These are phyloP conservation scores for Lophiotrema nucula DNA, from an alignment of 495 filamentous ascomycete genomes.

Conservation along the genomic window DNA sequence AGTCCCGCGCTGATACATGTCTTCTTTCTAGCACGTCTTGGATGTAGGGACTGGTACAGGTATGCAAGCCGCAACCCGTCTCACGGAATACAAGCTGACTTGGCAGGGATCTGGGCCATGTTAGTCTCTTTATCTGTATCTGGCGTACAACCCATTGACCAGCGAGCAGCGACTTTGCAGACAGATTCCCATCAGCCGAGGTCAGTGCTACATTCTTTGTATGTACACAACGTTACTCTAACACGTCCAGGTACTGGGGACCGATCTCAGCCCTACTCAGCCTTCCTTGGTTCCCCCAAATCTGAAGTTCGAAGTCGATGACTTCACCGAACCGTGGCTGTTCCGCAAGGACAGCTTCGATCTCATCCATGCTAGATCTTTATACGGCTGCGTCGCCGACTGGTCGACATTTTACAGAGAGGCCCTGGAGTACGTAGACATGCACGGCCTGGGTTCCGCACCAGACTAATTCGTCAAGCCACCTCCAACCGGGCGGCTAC, in stretches of 20 bases:
- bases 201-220: too few relatives aligned
- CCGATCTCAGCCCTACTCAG: conserved; percentile 41
- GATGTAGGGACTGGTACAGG: conserved; percentile 30
- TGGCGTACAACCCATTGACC: background rate
- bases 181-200: background rate
- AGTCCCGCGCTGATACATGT: too few relatives aligned
- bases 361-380: conserved; percentile 61
- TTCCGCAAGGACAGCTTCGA: conserved; percentile 57
- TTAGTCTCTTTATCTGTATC: conserved; percentile 16
- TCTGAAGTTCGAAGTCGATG: conserved; percentile 56
- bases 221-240: background rate
- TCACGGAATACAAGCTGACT: too few relatives aligned
- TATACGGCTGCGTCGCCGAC: conserved; percentile 58
- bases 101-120: background rate
- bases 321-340: conserved; percentile 53
- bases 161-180: background rate
- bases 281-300: conserved; percentile 49
- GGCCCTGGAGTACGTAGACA: background rate
- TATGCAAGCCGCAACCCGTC: too few relatives aligned
- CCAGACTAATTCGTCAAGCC: background rate
- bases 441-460: background rate
- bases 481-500: conserved; percentile 35
- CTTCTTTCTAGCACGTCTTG: conserved; percentile 12
- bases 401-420: conserved; percentile 50
- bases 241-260: conserved; percentile 27